Base-by-base conservation (phyloP, 2,329 filamentous ascomycete genomes). In the Xylariaceae sp. region DNA sequence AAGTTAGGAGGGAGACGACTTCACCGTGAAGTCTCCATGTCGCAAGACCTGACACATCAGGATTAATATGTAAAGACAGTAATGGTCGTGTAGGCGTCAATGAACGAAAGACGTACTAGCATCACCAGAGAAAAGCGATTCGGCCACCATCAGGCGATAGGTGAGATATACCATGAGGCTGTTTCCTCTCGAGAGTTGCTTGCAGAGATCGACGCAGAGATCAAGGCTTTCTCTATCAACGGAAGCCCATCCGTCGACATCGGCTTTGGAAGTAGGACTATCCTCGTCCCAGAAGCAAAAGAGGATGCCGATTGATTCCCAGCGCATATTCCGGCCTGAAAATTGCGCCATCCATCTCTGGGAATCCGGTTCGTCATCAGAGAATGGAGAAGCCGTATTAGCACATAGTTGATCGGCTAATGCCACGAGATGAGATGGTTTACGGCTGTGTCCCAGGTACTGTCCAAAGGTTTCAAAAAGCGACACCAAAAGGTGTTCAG, bases 231-330 rank as follows among this genome's bases (percentile, higher is more conserved):
- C 56, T n/a, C 56, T 59, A 1, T 46, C 29, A 15, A 55, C 47
- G 1, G 49, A 49, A 16, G 51, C 58, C 19, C 42, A 45, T 12
- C 42, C 42, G 22, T 56, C 57, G 19, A 56, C 59, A 40, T 55
- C 47, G 3, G 53, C 19, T 6, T 44, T 47, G 3, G 43, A 45
- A 39, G 5, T 34, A 34, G 10, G 44, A 49, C 32, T 47, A 44
- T 29, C 57, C 51, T 45, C 42, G 30, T 61, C 56, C 61, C 58
- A 63, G 34, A 60, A 61, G 19, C 53, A 56, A 29, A 67, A 75
- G 1, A 74, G 58, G 8, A 74, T 47, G 0, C 73, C 74, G 1
- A 76, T 51, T 0, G 70, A 68, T 40, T 76, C 74, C 74, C 74
- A 76, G 1, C 74, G 66, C 21, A 74, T 61, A 18, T 71, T 71